Conservation (phyloP, 768 basidiomycete genomes). For the Rhizopogon salebrosus region DNA sequence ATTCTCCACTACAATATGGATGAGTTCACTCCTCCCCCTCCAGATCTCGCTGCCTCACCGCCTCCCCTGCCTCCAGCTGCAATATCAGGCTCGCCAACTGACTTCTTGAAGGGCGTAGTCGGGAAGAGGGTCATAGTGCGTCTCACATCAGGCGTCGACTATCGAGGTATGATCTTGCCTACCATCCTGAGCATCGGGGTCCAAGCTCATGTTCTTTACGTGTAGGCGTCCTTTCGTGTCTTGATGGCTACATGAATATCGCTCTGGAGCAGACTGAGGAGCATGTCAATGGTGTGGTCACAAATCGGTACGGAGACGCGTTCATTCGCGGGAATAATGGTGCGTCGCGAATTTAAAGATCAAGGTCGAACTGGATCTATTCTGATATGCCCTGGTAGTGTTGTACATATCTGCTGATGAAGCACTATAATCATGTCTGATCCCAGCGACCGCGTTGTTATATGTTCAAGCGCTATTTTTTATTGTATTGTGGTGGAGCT, state of each 20-base stretch:
- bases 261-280: slow-evolving; percentile 97
- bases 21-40: slow-evolving; percentile 30
- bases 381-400: slow-evolving; percentile 35
- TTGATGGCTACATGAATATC: slow-evolving; percentile 99
- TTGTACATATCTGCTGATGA: slow-evolving; percentile 78
- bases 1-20: slow-evolving; percentile 15
- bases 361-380: slow-evolving; percentile 4
- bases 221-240: slow-evolving; percentile 84
- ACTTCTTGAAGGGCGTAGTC: slow-evolving; percentile 92
- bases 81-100: slow-evolving; percentile 78
- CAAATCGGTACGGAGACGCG: slow-evolving; percentile 90
- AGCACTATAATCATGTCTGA: slow-evolving; percentile 31
- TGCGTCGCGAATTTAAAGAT: slow-evolving; percentile 22
- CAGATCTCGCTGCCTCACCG: slow-evolving; percentile 31
- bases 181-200: not conserved
- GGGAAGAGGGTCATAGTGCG: slow-evolving; percentile 94
- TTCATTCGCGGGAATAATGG: slow-evolving; percentile 96
- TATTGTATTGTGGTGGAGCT: not conserved
- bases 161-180: slow-evolving; percentile 57
- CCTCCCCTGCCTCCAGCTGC: slow-evolving; percentile 45
- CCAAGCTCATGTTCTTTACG: not conserved
- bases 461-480: not conserved
- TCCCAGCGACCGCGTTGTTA: slow-evolving; percentile 1
- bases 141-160: slow-evolving; percentile 89
- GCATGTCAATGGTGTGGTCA: slow-evolving; percentile 81